Conservation (phyloP, 1,139 yeast species). For the Scheffersomyces insectosa region DNA sequence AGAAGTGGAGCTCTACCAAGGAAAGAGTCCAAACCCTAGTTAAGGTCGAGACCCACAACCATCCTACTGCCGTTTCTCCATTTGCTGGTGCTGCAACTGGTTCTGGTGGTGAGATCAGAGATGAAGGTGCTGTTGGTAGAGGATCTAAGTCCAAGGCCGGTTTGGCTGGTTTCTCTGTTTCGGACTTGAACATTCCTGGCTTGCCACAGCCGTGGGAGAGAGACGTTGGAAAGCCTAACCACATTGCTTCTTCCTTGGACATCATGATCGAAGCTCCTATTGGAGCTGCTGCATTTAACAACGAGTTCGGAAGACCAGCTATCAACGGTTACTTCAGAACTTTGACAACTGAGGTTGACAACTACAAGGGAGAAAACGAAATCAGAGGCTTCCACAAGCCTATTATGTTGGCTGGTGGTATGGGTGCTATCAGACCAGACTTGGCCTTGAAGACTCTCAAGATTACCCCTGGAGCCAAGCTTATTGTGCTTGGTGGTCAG, state of each 20-base stretch:
- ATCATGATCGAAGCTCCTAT: constrained; percentile 97
- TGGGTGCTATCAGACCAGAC: constrained; percentile 94
- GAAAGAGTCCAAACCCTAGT: constrained; percentile 88
- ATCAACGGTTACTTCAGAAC: constrained; percentile 97
- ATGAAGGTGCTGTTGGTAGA: constrained; percentile 99
- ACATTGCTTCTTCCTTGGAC: constrained; percentile 89
- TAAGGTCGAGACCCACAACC: constrained; percentile 98
- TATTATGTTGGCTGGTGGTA: constrained; percentile 98
- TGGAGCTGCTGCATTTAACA: constrained; percentile 97
- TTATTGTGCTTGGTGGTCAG: constrained; percentile 96
- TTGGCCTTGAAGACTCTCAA: constrained; percentile 84
- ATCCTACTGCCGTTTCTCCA: constrained; percentile 98
- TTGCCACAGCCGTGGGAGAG: constrained; percentile 94
- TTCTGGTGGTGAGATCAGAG: constrained; percentile 99
- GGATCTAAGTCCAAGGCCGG: constrained; percentile 98
- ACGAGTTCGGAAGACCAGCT: constrained; percentile 98
- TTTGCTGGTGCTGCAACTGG: constrained; percentile 99
- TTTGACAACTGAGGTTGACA: constrained; percentile 74
- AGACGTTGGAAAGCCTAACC: constrained; percentile 82
- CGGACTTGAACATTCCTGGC: constrained; percentile 85
- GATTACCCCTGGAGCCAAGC: constrained; percentile 89
- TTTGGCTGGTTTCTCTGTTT: constrained; percentile 86
- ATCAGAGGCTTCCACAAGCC: constrained; percentile 98
- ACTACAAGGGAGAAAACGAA: constrained; percentile 64
- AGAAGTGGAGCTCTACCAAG: constrained; percentile 70